phyloP scores from a whole-genome alignment of 2,329 filamentous ascomycete genomes.

The Cladophialophora chaetospira region DNA sequence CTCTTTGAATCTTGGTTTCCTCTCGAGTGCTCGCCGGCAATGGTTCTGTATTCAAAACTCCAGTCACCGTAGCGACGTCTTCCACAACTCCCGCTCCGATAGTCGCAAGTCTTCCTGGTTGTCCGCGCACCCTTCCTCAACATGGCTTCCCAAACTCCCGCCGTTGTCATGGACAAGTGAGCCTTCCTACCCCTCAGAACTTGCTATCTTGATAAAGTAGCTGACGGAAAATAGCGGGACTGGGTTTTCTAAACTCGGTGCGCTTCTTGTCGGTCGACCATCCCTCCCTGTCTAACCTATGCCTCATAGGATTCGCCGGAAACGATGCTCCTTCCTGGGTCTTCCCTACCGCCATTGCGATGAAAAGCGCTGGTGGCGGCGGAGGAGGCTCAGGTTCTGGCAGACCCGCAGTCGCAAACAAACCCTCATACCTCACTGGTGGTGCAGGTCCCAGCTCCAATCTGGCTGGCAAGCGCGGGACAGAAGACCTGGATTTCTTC shows the following conservation, averaged over 20 bases:
- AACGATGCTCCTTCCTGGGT: slow-evolving; percentile 99
- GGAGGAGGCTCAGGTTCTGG: slow-evolving; percentile 78
- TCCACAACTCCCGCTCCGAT: slow-evolving; percentile 3
- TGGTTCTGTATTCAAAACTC: slow-evolving; percentile 12
- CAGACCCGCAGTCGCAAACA: slow-evolving; percentile 86
- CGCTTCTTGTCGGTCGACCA: slow-evolving; percentile 37
- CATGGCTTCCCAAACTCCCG: slow-evolving; percentile 98
- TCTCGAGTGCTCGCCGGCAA: slow-evolving; percentile 14
- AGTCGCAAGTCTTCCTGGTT: slow-evolving; percentile 1
- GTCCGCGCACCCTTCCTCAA: slow-evolving; percentile 29
- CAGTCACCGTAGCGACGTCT: slow-evolving; percentile 13
- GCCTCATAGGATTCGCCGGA: slow-evolving; percentile 80
- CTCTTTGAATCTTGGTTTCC: background rate
- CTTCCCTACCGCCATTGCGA: slow-evolving; percentile 97
- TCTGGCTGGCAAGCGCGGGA: slow-evolving; percentile 87
- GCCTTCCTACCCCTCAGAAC: slow-evolving; percentile 46
- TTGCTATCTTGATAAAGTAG: slow-evolving; percentile 26
- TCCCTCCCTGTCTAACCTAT: slow-evolving; percentile 16
- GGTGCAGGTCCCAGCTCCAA: slow-evolving; percentile 81
- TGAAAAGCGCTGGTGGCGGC: slow-evolving; percentile 72
- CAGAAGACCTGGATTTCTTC: slow-evolving; percentile 97
- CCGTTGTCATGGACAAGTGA: slow-evolving; percentile 99
- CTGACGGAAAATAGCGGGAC: slow-evolving; percentile 74
- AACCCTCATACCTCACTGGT: slow-evolving; percentile 91
- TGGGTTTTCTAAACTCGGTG: slow-evolving; percentile 98